Percentiles rank a stretch among this genome's conserved stretches.
Conservation (phyloP, 2,329 filamentous ascomycete species). For the Hymenoscyphus linearis region DNA sequence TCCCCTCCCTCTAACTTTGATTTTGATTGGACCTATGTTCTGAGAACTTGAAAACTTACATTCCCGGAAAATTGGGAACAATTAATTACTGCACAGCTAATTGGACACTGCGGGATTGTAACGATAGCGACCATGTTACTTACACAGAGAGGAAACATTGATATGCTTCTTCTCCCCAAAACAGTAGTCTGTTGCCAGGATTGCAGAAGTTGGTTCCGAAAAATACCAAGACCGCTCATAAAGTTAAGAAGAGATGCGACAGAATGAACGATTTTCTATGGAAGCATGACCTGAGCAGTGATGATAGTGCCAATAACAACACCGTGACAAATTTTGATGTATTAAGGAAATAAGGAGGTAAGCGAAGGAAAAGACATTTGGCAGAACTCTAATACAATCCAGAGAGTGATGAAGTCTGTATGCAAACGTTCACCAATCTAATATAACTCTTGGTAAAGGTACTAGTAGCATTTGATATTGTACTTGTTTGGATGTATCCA, state of each 20-base stretch:
- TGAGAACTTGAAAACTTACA: conserved; percentile 20
- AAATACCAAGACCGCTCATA: conserved; percentile 35
- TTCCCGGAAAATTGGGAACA: conserved; percentile 25
- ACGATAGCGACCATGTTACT: conserved; percentile 23
- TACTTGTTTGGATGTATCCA: too few species aligned
- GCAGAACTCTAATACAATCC: background rate
- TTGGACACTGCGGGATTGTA: conserved; percentile 26
- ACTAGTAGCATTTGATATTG: too few species aligned
- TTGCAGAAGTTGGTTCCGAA: conserved; percentile 35
- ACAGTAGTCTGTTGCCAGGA: conserved; percentile 34
- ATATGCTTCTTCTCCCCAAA: conserved; percentile 31
- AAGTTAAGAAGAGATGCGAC: conserved; percentile 30
- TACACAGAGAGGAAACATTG: conserved; percentile 34
- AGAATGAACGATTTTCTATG: conserved; percentile 42
- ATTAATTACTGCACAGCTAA: conserved; percentile 23
- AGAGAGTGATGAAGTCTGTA: background rate
- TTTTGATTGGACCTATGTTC: too few species aligned
- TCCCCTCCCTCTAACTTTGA: too few species aligned
- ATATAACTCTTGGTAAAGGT: too few species aligned
- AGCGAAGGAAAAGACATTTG: conserved; percentile 32
- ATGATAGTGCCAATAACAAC: conserved; percentile 39
- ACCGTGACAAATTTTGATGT: conserved; percentile 45
- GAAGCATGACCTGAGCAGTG: conserved; percentile 39
- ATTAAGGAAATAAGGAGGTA: conserved; percentile 44
- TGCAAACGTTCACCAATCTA: too few species aligned